These are phyloP conservation scores for Syzygium jambos DNA, from an alignment of 345 rosid species.

Conservation along the genomic window DNA sequence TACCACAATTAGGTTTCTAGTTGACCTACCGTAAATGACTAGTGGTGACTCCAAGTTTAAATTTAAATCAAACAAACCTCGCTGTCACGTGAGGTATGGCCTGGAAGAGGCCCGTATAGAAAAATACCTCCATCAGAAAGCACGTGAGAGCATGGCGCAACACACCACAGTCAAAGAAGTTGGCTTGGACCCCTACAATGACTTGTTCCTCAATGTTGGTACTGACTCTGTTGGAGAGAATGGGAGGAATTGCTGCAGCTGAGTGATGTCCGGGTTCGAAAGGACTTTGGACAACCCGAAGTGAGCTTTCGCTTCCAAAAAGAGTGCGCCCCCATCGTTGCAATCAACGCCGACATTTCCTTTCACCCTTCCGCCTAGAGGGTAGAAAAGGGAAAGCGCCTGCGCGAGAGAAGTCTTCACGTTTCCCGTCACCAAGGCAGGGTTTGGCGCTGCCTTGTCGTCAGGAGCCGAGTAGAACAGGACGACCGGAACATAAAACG, in stretches of 20 bases:
- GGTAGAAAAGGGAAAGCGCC: background rate
- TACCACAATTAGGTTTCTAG: too few species aligned
- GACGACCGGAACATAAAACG: background rate
- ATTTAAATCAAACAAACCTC: too few species aligned
- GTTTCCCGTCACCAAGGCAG: background rate
- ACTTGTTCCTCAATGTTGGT: background rate
- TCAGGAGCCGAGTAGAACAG: background rate
- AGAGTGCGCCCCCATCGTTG: background rate
- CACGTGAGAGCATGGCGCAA: too few species aligned
- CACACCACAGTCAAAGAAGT: background rate
- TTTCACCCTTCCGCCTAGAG: slow-evolving; percentile 1
- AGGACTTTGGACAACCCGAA: background rate
- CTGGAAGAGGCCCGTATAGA: too few species aligned
- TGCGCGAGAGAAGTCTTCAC: background rate
- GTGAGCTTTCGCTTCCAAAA: background rate
- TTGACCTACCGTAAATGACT: too few species aligned
- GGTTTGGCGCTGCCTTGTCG: background rate
- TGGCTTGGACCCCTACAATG: background rate
- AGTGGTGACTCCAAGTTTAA: too few species aligned
- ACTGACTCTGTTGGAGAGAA: background rate
- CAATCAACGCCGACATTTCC: background rate
- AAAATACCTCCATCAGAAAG: too few species aligned
- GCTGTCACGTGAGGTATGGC: too few species aligned
- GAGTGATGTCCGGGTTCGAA: background rate
- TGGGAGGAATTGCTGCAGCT: background rate